Percentiles rank a stretch among this genome's conserved stretches.
Evolutionary conservation across 2,329 filamentous ascomycete species (phyloP).

Genomic region (Didymella lethalis): DNA sequence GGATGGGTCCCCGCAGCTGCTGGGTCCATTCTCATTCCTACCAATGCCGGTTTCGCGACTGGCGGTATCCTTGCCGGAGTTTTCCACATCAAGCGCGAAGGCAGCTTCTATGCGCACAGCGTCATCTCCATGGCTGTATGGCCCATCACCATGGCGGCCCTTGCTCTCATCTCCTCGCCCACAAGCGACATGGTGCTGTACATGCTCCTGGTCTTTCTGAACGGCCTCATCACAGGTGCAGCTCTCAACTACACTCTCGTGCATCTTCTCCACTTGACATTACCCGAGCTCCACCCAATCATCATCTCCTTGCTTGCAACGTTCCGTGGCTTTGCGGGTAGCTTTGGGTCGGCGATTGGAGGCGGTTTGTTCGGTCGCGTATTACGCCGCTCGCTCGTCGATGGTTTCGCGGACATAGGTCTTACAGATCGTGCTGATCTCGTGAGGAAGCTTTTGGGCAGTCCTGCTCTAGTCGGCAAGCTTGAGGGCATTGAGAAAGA

Average conservation of each 20-base stretch:
- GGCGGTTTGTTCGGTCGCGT: slow-evolving; percentile 76
- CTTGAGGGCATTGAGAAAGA: slow-evolving; percentile 59
- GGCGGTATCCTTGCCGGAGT: slow-evolving; percentile 77
- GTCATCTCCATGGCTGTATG: slow-evolving; percentile 70
- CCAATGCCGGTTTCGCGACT: slow-evolving; percentile 78
- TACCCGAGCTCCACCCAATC: slow-evolving; percentile 73
- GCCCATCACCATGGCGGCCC: slow-evolving; percentile 63
- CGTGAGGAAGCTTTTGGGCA: slow-evolving; percentile 64
- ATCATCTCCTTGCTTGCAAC: slow-evolving; percentile 78
- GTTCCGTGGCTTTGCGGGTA: slow-evolving; percentile 81
- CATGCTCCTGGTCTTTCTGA: slow-evolving; percentile 68
- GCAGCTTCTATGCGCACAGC: slow-evolving; percentile 74
- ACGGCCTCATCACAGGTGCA: slow-evolving; percentile 76
- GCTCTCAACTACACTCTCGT: slow-evolving; percentile 82
- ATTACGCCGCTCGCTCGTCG: slow-evolving; percentile 63
- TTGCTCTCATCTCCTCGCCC: slow-evolving; percentile 65
- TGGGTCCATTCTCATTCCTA: slow-evolving; percentile 80
- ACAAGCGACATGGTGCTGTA: slow-evolving; percentile 62
- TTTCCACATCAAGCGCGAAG: slow-evolving; percentile 75
- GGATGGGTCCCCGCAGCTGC: slow-evolving; percentile 73
- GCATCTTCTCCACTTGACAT: slow-evolving; percentile 77
- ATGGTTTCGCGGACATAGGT: slow-evolving; percentile 62
- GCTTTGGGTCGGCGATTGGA: slow-evolving; percentile 80
- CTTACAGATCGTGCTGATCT: slow-evolving; percentile 54
- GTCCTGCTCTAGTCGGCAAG: slow-evolving; percentile 62